Evolutionary conservation across 768 basidiomycete genomes (phyloP), one percentile per base, ranked within the genome.

Genomic region (Russula lepida): DNA sequence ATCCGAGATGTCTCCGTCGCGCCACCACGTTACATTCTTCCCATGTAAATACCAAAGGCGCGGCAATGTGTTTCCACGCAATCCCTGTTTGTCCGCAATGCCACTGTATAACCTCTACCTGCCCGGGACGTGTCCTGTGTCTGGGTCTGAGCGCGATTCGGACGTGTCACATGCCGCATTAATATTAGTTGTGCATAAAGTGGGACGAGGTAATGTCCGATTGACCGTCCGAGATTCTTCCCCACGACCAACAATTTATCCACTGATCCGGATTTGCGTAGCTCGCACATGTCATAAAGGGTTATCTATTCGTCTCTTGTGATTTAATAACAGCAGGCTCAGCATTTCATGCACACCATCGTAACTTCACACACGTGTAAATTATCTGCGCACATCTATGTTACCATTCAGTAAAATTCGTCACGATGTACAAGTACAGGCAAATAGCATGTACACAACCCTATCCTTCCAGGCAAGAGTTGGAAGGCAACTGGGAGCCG

Each of bases 231-330:
- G 87, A 91, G 68, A 89, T 92, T 11, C 69, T 84, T 11, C 25
- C 17, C 17, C 46, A n/a, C n/a, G 11, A 43, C 32, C 43, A 27
- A 13, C 19, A 13, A 44, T 57, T 19, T 59, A 44, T 44, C 59
- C 39, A 58, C 43, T 23, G 9, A 51, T 35, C 25, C 37, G 35
- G 9, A n/a, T 11, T 35, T 21, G 35, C 60, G 8, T 65, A 86
- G 85, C 68, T 82, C 88, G 11, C 89, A 91, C 70, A 74, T 90
- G 74, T n/a, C n/a, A n/a, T n/a, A n/a, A n/a, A n/a, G n/a, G n/a
- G n/a, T n/a, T n/a, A n/a, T n/a, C n/a, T n/a, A n/a, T n/a, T n/a
- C n/a, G n/a, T n/a, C n/a, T n/a, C n/a, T n/a, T n/a, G n/a, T n/a
- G n/a, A n/a, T n/a, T n/a, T n/a, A n/a, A 30, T 6, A 6, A 28